phyloP scores from a whole-genome alignment of 805 yeast species.

The Sugiyamaella floridensis region DNA sequence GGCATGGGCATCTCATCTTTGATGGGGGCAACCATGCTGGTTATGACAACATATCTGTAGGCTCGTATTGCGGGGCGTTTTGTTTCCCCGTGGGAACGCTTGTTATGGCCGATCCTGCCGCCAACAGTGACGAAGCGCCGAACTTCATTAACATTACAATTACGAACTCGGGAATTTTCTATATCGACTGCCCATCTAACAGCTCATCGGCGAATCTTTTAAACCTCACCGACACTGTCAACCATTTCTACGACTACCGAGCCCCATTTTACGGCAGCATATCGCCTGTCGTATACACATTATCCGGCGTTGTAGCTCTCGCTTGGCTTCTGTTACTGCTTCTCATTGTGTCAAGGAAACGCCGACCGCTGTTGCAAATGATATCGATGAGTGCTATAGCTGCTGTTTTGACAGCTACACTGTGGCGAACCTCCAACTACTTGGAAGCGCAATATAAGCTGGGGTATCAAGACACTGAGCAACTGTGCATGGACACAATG shows the following conservation, averaged over 20 bases:
- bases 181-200: not conserved
- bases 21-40: not conserved
- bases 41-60: not conserved
- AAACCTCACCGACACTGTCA: not conserved
- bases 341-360: constrained; percentile 46
- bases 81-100: not conserved
- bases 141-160: not conserved
- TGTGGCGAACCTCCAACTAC: constrained; percentile 40
- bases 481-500: constrained; percentile 36
- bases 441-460: constrained; percentile 44
- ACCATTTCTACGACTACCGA: not conserved
- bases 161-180: not conserved
- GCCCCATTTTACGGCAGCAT: constrained; percentile 29
- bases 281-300: constrained; percentile 29
- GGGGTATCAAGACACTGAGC: constrained; percentile 48
- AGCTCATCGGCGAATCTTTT: not conserved
- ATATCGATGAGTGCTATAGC: constrained; percentile 54
- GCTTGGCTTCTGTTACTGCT: constrained; percentile 66
- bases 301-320: constrained; percentile 34
- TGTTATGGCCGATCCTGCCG: not conserved
- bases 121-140: not conserved
- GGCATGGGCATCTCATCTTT: not conserved
- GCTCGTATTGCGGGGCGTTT: not conserved
- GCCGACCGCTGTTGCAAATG: constrained; percentile 52
- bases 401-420: constrained; percentile 44